Conservation (phyloP, 1,139 yeast genomes). For the Yamadazyma atlantica region DNA sequence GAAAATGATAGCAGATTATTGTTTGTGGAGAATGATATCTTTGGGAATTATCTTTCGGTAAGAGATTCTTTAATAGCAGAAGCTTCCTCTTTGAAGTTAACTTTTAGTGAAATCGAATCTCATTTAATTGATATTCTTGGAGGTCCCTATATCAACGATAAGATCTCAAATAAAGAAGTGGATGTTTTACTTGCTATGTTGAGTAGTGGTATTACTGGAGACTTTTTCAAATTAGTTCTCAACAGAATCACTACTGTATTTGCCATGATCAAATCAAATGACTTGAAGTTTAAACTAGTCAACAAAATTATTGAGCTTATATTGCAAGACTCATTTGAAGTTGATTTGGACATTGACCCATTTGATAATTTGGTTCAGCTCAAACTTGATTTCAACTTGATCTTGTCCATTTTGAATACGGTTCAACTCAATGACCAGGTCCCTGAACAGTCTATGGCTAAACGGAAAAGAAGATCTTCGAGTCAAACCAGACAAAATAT, state of each 20-base stretch:
- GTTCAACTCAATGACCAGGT: slow-evolving; percentile 46
- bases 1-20: slow-evolving; percentile 27
- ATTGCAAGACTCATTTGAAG: slow-evolving; percentile 26
- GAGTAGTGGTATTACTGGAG: slow-evolving; percentile 40
- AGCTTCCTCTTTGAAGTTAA: slow-evolving; percentile 48
- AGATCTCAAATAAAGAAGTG: slow-evolving; percentile 45
- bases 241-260: slow-evolving; percentile 56
- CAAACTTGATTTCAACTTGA: slow-evolving; percentile 43
- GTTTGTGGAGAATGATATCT: slow-evolving; percentile 31
- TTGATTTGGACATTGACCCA: slow-evolving; percentile 46
- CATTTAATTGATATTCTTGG: slow-evolving; percentile 59
- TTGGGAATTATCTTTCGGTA: slow-evolving; percentile 23
- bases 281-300: slow-evolving; percentile 57
- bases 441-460: slow-evolving; percentile 54
- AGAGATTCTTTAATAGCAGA: slow-evolving; percentile 46
- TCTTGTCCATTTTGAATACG: slow-evolving; percentile 49
- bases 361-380: slow-evolving; percentile 51
- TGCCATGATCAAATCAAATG: slow-evolving; percentile 49
- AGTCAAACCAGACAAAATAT: slow-evolving; percentile 71
- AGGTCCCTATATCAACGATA: slow-evolving; percentile 27
- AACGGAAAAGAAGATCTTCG: slow-evolving; percentile 79
- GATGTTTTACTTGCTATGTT: slow-evolving; percentile 55
- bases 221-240: slow-evolving; percentile 48
- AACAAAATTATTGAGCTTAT: slow-evolving; percentile 60
- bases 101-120: slow-evolving; percentile 51